phyloP scores from a whole-genome alignment of 768 basidiomycete species.

The Candolleomyces efflorescens region DNA sequence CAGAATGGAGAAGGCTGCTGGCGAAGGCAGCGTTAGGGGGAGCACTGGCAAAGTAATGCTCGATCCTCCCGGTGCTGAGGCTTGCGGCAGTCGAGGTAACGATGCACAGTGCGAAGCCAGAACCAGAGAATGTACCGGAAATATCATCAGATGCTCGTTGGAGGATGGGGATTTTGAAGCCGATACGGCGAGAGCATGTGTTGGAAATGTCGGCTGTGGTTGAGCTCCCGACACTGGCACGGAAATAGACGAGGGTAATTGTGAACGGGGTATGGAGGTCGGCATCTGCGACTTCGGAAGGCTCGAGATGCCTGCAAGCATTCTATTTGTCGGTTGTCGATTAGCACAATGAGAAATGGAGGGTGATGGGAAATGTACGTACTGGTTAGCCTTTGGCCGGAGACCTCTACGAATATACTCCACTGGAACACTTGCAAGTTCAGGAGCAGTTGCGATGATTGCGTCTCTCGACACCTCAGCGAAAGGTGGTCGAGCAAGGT shows the following conservation, averaged over 20 bases:
- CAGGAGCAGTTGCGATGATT: conserved; percentile 62
- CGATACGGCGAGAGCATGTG: conserved; percentile 54
- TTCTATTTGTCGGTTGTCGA: conserved; percentile 29
- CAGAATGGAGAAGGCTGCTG: conserved; percentile 61
- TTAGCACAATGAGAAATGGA: conserved; percentile 13
- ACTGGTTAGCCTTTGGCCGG: conserved; percentile 40
- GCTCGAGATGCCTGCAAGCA: conserved; percentile 50
- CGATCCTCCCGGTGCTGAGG: conserved; percentile 23
- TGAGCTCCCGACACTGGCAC: conserved; percentile 33
- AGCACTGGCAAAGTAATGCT: conserved; percentile 59
- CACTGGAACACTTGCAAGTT: conserved; percentile 56
- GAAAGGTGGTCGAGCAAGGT: conserved; percentile 58
- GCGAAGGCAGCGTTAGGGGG: conserved; percentile 65
- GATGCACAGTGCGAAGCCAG: conserved; percentile 58
- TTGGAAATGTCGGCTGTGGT: conserved; percentile 37
- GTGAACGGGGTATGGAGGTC: conserved; percentile 59
- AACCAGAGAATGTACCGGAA: conserved; percentile 61
- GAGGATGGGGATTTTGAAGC: conserved; percentile 37
- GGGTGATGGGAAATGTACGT: conserved; percentile 20
- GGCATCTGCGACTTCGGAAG: conserved; percentile 56
- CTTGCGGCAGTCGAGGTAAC: conserved; percentile 46
- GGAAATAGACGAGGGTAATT: conserved; percentile 56
- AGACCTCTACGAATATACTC: conserved; percentile 68
- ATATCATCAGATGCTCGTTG: conserved; percentile 42
- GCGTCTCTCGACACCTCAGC: conserved; percentile 54